A percentile compares a stretch with the other conserved stretches of the same genome.
phyloP scores from a whole-genome alignment of 345 rosid species.

The Lepidium aucheri region DNA sequence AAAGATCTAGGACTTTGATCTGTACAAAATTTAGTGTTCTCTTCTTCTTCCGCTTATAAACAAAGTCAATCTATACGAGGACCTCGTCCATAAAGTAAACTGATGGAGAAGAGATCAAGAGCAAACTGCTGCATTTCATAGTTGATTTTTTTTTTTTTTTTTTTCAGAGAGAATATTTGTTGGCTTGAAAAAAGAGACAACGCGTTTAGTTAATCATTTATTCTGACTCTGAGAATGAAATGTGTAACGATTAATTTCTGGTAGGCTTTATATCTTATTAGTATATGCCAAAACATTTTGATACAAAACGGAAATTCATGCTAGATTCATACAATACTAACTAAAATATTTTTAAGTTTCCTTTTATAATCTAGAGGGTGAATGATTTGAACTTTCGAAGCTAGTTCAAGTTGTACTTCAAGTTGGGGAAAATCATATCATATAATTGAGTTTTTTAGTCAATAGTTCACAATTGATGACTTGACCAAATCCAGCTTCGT shows the following conservation, averaged over 20 bases:
- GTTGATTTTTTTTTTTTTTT: not conserved
- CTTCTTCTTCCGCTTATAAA: conserved; percentile 1
- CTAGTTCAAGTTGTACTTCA: not conserved
- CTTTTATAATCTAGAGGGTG: not conserved
- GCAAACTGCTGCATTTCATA: conserved; percentile 10
- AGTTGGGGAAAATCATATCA: conserved; percentile 16
- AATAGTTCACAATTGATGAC: conserved; percentile 1
- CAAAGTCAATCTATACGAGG: conserved; percentile 21
- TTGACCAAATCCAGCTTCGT: conserved; percentile 20
- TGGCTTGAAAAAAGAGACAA: conserved; percentile 1
- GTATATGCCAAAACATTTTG: no score
- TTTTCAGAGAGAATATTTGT: conserved; percentile 11
- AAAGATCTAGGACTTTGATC: not conserved
- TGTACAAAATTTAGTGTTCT: not conserved
- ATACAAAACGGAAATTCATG: no score
- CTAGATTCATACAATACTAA: no score
- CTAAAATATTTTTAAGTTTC: not conserved
- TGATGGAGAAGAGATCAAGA: conserved; percentile 3
- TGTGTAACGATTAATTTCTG: not conserved
- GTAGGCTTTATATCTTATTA: not conserved
- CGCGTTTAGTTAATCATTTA: conserved; percentile 3
- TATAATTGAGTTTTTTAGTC: not conserved
- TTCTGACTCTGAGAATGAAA: not conserved
- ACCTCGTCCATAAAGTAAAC: conserved; percentile 25
- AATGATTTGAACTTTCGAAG: not conserved